phyloP scores from a whole-genome alignment of 2,329 filamentous ascomycete species.

The Madurella fahalii region DNA sequence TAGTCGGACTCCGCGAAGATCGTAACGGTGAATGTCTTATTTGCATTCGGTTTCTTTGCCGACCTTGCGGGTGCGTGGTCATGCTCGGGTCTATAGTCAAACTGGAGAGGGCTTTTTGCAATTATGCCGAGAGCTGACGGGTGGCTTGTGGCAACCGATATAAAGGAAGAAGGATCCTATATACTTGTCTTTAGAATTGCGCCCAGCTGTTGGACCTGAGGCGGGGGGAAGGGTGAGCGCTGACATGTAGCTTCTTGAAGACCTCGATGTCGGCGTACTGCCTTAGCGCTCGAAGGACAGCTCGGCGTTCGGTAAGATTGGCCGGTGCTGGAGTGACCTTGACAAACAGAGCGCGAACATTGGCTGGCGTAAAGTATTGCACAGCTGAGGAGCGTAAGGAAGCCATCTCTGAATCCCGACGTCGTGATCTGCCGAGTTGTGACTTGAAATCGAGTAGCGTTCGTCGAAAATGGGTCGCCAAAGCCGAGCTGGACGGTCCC shows the following conservation, averaged over 20 bases:
- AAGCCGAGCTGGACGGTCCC: no score
- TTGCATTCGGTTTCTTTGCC: constrained; percentile 2
- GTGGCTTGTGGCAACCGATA: constrained; percentile 43
- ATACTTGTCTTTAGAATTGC: constrained; percentile 22
- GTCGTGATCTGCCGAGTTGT: not conserved
- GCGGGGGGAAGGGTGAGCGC: no score
- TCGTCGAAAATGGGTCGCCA: no score
- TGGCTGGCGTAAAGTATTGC: constrained; percentile 14
- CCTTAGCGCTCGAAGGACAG: constrained; percentile 50
- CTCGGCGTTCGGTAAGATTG: constrained; percentile 52
- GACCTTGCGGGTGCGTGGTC: not conserved
- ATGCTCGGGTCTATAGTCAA: constrained; percentile 34
- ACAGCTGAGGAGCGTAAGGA: not conserved
- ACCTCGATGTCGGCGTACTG: constrained; percentile 47
- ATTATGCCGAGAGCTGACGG: constrained; percentile 40
- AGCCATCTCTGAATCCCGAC: not conserved
- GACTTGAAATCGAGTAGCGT: no score
- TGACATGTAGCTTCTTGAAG: constrained; percentile 44
- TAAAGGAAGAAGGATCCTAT: constrained; percentile 47
- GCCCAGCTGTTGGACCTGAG: not conserved
- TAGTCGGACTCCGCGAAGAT: constrained; percentile 39
- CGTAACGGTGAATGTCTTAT: constrained; percentile 40
- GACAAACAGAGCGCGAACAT: constrained; percentile 40
- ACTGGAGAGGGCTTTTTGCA: constrained; percentile 44
- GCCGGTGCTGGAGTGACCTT: constrained; percentile 48